Evolutionary conservation across 225 moss, liverwort and hornwort species (phyloP), one percentile per base, ranked within the genome.

Genomic region (Climacium dendroides): DNA sequence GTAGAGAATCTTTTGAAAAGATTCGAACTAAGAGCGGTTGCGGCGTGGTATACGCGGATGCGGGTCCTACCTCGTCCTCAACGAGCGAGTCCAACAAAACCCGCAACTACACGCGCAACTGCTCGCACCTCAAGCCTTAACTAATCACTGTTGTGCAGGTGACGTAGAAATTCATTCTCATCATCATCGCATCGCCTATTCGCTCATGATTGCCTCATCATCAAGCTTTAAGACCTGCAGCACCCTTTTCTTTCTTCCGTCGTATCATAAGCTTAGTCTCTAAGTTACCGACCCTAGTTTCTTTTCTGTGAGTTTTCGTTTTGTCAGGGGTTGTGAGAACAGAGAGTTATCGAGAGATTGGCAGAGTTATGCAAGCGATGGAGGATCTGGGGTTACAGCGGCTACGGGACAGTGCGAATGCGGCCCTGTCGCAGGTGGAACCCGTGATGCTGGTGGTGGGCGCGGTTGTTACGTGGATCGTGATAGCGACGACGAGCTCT

Each of bases 381-480:
- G 92, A 85, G 78, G 70, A 82, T 69, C 84, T 85, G 59, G 74
- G 74, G 30, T 45, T 96, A 78, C 90, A 93, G 39, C 88, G 71
- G 73, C 75, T 93, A 73, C 93, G 97, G 43, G 80, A 79, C 69
- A 87, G 83, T 63, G 87, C 92, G 78, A 99, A 99, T 90, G 90
- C 92, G 7, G 87, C 91, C 48, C 87, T 99, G 63, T 87, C 92
- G 85, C 85, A 94, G 67, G 88, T 93, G 53, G 98, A 99, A 88
- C 98, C 98, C 5, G 85, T 97, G 81, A 47, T 91, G 48, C 66
- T 96, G 69, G 95, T 97, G 43, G 29, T 94, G 58, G 92, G 93
- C 52, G 92, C 96, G 37, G 84, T 99, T 71, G 82, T 83, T 39
- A 92, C 91, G 70, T 99, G 98, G 95, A 83, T 95, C 79, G 58